A percentile compares a stretch with the other conserved stretches of the same genome.
Evolutionary conservation across 1,284 basidiomycete species (phyloP).

Genomic region (Peniophora sp.): DNA sequence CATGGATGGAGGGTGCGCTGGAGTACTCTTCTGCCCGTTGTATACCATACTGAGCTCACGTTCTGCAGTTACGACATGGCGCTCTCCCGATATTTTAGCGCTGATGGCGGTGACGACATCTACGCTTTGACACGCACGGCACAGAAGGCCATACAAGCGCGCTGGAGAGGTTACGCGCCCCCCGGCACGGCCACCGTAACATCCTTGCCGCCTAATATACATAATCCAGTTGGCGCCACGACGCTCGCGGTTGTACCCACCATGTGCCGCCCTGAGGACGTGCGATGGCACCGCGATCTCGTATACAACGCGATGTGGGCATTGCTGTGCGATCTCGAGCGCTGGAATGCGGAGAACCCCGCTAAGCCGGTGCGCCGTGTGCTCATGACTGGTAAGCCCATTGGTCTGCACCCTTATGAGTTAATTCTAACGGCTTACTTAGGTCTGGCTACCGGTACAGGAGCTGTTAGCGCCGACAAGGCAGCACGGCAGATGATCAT

Average conservation of each 20-base stretch:
- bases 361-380: background rate
- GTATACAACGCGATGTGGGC: constrained; percentile 16
- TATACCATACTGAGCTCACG: background rate
- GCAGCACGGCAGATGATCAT: constrained; percentile 17
- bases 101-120: constrained; percentile 1
- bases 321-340: constrained; percentile 12
- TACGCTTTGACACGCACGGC: constrained; percentile 8
- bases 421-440: constrained; percentile 14
- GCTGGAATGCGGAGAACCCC: constrained; percentile 10
- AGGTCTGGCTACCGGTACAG: constrained; percentile 16
- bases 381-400: too few species aligned
- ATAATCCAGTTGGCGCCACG: constrained; percentile 8
- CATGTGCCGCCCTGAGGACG: constrained; percentile 14
- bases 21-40: background rate
- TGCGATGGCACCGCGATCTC: constrained; percentile 16
- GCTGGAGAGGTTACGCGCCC: constrained; percentile 11
- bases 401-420: too few species aligned
- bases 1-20: constrained; percentile 16
- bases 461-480: constrained; percentile 8
- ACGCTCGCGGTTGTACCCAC: constrained; percentile 13
- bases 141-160: constrained; percentile 8
- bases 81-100: constrained; percentile 11
- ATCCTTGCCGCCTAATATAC: constrained; percentile 5
- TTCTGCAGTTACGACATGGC: constrained; percentile 11
- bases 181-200: constrained; percentile 13